Evolutionary conservation across 2,329 filamentous ascomycete species (phyloP).

Genomic region (Pezicula carpinea): DNA sequence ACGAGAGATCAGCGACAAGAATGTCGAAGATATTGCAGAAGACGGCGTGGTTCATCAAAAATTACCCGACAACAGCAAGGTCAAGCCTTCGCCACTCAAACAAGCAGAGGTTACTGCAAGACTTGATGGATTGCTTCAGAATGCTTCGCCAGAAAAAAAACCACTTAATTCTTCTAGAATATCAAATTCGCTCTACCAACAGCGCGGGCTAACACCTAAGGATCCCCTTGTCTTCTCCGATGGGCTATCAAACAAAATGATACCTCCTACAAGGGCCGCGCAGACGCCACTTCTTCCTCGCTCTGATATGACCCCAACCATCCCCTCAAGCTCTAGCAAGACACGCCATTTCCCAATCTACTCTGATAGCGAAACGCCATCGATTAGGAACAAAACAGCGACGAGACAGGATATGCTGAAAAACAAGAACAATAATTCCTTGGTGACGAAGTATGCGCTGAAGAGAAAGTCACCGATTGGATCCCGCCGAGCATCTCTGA

Average conservation of each 20-base stretch:
- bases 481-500: background rate
- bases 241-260: background rate
- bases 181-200: background rate
- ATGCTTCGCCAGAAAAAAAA: constrained; percentile 18
- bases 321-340: too few species aligned
- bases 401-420: background rate
- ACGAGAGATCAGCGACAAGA: constrained; percentile 12
- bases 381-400: background rate
- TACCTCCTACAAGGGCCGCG: too few species aligned
- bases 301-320: too few species aligned
- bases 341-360: too few species aligned
- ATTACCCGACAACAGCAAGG: background rate
- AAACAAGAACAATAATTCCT: background rate
- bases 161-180: constrained; percentile 7
- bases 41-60: constrained; percentile 17
- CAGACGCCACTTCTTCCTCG: too few species aligned
- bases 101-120: background rate
- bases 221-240: background rate
- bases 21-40: constrained; percentile 17
- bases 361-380: background rate
- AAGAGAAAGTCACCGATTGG: background rate
- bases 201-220: background rate
- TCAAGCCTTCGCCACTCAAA: background rate
- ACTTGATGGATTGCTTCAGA: constrained; percentile 16
- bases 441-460: background rate